Base-by-base conservation (phyloP, 352 stramenopile species). In the Phytophthora syringae region DNA sequence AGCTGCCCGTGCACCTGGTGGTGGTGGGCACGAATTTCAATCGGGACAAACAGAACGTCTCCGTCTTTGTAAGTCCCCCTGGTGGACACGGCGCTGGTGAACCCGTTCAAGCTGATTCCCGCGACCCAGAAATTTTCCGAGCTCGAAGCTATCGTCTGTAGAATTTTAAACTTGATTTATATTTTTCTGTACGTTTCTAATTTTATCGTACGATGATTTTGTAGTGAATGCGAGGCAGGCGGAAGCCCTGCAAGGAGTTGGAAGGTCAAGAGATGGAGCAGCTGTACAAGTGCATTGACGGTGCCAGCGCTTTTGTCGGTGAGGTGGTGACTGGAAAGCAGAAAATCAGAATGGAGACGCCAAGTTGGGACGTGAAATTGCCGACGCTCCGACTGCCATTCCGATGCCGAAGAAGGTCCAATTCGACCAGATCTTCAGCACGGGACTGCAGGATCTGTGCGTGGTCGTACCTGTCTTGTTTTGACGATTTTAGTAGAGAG, bases 391-490 rank as follows among this genome's bases (percentile, higher is more conserved):
- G 2, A 95, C 94, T 10, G 87, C 84, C 45, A 96, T 99, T 48
- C 97, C 97, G 21, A 82, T 96, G 57, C 97, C 99, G 60, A 82
- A 89, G 49, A 80, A 89, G 24, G 95, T 98, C 66, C 89, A 97
- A 62, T 99, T 99, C 74, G 95, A 98, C 80, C 95, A 97, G 62
- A 90, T 99, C 52, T 98, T 99, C 78, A 96, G 95, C 76, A 94
- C 93, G 69, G 97, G 97, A 18, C 76, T 99, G 69, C 97, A 99
- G 82, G 97, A 99, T 81, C 86, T 99, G 54, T 86, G 99, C 61
- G 99, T 99, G 97, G 96, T 99, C 93, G 58, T 99, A 99, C 80
- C 90, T 99, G 67, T 97, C 92, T n/a, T n/a, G n/a, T n/a, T n/a
- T n/a, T n/a, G n/a, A n/a, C n/a, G n/a, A n/a, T n/a, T n/a, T n/a